Conservation (phyloP, 192 early-diverging fungal species). For the Ambispora gerdemannii region DNA sequence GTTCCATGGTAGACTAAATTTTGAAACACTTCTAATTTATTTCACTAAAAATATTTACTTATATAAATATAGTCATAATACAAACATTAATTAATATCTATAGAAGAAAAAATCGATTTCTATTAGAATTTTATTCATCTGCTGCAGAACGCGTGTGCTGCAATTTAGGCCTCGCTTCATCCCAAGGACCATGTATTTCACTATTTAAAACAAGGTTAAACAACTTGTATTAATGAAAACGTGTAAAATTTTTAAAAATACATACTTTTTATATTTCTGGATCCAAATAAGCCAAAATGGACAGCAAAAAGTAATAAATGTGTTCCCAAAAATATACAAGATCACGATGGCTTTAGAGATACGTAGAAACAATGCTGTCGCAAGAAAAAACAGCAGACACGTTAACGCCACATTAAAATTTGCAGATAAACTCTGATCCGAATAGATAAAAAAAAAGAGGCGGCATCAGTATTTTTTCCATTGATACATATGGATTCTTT, state of each 20-base stretch:
- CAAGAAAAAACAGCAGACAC: slow-evolving; percentile 56
- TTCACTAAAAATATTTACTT: too few species aligned
- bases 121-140: neutral
- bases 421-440: slow-evolving; percentile 34
- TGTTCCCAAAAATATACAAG: slow-evolving; percentile 62
- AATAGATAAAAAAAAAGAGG: neutral
- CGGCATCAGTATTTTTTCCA: neutral
- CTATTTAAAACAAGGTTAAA: slow-evolving; percentile 38
- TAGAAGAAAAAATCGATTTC: too few species aligned
- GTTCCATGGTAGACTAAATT: too few species aligned
- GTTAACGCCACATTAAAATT: slow-evolving; percentile 54
- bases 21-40: too few species aligned
- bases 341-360: slow-evolving; percentile 69
- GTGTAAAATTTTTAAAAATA: neutral
- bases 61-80: too few species aligned
- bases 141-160: slow-evolving; percentile 43
- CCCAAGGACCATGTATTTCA: slow-evolving; percentile 97
- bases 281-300: slow-evolving; percentile 90
- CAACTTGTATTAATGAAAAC: neutral
- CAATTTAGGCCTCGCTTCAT: slow-evolving; percentile 81
- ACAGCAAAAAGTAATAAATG: slow-evolving; percentile 81
- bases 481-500: slow-evolving; percentile 27
- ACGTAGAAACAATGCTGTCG: slow-evolving; percentile 60
- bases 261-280: slow-evolving; percentile 94
- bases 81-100: too few species aligned